Evolutionary conservation across 2,329 filamentous ascomycete species (phyloP), one percentile per base, ranked within the genome.

Genomic region (Sphaerulina musiva): DNA sequence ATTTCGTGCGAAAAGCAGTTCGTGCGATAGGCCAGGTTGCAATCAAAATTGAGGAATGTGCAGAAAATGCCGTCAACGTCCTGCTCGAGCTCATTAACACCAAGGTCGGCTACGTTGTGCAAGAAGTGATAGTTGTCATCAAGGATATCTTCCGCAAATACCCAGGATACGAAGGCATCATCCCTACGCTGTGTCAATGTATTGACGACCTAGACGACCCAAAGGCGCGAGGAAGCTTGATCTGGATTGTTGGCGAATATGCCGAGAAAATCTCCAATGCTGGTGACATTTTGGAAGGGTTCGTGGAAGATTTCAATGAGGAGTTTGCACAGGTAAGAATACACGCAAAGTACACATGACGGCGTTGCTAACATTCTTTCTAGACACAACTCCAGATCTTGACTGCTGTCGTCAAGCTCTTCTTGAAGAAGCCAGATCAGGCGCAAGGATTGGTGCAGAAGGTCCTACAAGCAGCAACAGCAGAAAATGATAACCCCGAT

Each of bases 211-310:
- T 98, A 61, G 93, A 98, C 68, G 93, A 98, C 72, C 91, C 92
- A 1, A 85, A 90, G 64, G 93, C 93, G 6, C 80, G 93, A 66
- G 91, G 87, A 2, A 87, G 92, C 20, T 76, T 98, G 56, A 97
- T 98, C 66, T 98, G 93, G 93, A 97, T 98, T 62, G 92, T 98
- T 5, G 93, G 93, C 63, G 93, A 98, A 71, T 98, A 98, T 69
- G 93, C 93, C 0, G 93, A 98, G 76, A 98, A 98, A 78, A 98
- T 98, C 67, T 95, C 83, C 74, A 97, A 98, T 65, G 93, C 93
- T n/a, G 90, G 91, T 60, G 89, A 97, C 63, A 97, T 98, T 59
- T 73, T 98, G 55, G 80, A 84, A 49, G 85, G 87, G 14, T 98
- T 98, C 67, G 92, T 96, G 10, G 93, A 97, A 53, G 86, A 84